These are phyloP conservation scores for Galeopsis tetrahit DNA, from an alignment of 257 asterid species.

Conservation along the genomic window DNA sequence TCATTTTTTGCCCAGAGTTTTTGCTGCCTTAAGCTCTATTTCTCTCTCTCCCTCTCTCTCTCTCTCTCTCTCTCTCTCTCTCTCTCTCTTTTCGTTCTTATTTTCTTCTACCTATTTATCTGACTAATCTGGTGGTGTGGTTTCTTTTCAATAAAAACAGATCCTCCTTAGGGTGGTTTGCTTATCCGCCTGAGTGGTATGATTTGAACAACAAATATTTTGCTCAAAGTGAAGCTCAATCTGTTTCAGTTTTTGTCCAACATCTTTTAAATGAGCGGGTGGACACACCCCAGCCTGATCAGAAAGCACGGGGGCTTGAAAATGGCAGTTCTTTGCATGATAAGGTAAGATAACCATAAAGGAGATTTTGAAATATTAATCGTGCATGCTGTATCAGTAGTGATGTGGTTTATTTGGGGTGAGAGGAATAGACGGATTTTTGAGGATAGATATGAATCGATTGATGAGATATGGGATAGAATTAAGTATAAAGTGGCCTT, in stretches of 20 bases:
- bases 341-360: slow-evolving; percentile 59
- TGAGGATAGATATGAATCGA: too few species aligned
- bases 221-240: slow-evolving; percentile 91
- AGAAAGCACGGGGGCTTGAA: slow-evolving; percentile 58
- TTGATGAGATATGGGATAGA: too few species aligned
- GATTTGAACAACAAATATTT: slow-evolving; percentile 77
- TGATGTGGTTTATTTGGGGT: too few species aligned
- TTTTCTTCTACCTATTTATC: slow-evolving; percentile 13
- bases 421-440: too few species aligned
- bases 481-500: too few species aligned
- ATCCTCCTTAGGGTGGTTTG: slow-evolving; percentile 95
- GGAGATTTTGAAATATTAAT: slow-evolving; percentile 34
- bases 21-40: slow-evolving; percentile 12
- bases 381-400: not conserved
- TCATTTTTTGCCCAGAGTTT: slow-evolving; percentile 11
- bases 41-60: not conserved
- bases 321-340: slow-evolving; percentile 69
- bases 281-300: slow-evolving; percentile 61
- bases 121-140: slow-evolving; percentile 23
- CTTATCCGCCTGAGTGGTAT: slow-evolving; percentile 90
- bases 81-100: slow-evolving; percentile 3
- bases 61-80: not conserved
- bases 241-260: slow-evolving; percentile 76
- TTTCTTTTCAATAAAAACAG: slow-evolving; percentile 45
- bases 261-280: slow-evolving; percentile 74